Base-by-base conservation (phyloP, 495 filamentous ascomycete genomes). In the Podospora pseudoanserina region DNA sequence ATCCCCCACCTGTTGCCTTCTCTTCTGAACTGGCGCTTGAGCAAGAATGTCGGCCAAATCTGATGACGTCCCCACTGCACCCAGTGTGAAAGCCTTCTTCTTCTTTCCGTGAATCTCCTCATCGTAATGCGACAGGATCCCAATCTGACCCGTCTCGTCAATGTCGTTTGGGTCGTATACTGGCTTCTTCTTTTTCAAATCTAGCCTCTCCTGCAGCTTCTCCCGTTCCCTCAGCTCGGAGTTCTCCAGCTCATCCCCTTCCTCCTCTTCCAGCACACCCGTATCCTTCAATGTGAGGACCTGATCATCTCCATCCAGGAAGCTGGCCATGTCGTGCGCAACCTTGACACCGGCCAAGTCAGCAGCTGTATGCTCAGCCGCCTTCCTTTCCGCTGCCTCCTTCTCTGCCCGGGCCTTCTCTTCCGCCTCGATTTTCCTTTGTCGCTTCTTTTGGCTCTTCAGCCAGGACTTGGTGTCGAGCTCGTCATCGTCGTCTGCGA, bases 41-140 rank as follows among this genome's bases (percentile, higher is more conserved):
- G 84, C 83, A 66, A 89, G 83, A 53, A 87, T 84, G 65, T 89
- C 85, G 13, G 83, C 80, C 61, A 88, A 56, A 71, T 94, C 91
- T 11, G 81, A 77, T 5, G 87, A 87, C 53, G 86, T 89, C 23
- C 92, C 93, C 65, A 87, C 82, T 2, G 87, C 89, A 76, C 93
- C 92, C 34, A 99, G 80, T 0, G 91, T 96, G 74, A 99, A 98
- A 18, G 84, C 82, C 79, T 96, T 97, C 62, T 87, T 85, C 79
- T 94, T 95, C 81, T 96, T 97, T 65, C 93, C 93, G 55, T 92
- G 87, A 60, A 97, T 96, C 73, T 96, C 94, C 74, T 97, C 94
- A 71, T 98, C 95, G 75, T 99, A 99, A 67, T 99, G 92, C 26
- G 88, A 84, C 59, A 99, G 80, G 30, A 99, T 85, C 3, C 80